Conservation (phyloP, 768 basidiomycete species). For the Asterophora lycoperdoides region DNA sequence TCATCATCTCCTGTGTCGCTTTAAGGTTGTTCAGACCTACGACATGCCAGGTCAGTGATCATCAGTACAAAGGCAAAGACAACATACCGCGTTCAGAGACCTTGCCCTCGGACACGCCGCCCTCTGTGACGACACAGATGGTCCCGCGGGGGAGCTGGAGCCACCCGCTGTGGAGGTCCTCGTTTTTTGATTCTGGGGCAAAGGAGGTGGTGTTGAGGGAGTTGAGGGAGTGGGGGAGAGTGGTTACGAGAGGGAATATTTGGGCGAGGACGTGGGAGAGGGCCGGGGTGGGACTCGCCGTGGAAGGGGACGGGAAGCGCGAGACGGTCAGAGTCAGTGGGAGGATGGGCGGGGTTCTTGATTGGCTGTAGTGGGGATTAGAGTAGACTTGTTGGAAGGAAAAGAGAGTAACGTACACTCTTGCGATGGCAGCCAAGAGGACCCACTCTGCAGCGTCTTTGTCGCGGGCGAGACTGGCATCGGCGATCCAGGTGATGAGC, state of each 20-base stretch:
- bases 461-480: constrained; percentile 67
- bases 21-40: constrained; percentile 61
- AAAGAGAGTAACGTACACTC: constrained; percentile 42
- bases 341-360: constrained; percentile 59
- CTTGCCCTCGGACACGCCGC: constrained; percentile 62
- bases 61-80: too few relatives aligned
- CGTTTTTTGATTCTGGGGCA: constrained; percentile 65
- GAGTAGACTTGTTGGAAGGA: not conserved
- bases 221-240: constrained; percentile 58
- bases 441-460: constrained; percentile 70
- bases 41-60: too few relatives aligned
- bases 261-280: constrained; percentile 52
- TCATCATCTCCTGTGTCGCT: constrained; percentile 60
- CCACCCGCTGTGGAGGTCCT: constrained; percentile 66
- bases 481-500: constrained; percentile 70
- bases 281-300: constrained; percentile 33
- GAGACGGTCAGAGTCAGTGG: constrained; percentile 65
- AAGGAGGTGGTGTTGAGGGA: constrained; percentile 56
- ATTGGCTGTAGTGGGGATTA: constrained; percentile 43
- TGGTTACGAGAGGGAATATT: constrained; percentile 53
- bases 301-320: constrained; percentile 46
- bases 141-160: constrained; percentile 68
- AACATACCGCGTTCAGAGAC: constrained; percentile 52
- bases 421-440: constrained; percentile 53
- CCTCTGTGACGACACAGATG: constrained; percentile 60